These are phyloP conservation scores for Diatrype stigma DNA, from an alignment of 2,329 filamentous ascomycete genomes.

Conservation along the genomic window DNA sequence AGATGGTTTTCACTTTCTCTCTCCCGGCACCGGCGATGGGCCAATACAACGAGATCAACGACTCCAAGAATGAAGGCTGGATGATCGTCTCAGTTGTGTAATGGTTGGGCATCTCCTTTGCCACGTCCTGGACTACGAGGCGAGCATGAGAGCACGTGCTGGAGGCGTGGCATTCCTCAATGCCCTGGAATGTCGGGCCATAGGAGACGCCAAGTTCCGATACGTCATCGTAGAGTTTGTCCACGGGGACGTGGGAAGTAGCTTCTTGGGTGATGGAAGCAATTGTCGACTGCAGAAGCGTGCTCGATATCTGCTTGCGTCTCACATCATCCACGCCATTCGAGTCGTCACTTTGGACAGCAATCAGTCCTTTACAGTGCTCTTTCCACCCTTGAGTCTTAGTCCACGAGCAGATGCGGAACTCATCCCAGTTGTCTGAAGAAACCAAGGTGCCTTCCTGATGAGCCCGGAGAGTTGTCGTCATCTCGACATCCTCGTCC, in stretches of 20 bases:
- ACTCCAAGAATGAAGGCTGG: constrained; percentile 37
- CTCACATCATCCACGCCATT: constrained; percentile 39
- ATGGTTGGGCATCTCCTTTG: constrained; percentile 36
- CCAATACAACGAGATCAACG: constrained; percentile 39
- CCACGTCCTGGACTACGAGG: constrained; percentile 31
- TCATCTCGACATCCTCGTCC: constrained; percentile 48
- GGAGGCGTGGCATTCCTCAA: constrained; percentile 41
- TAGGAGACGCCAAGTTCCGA: constrained; percentile 44
- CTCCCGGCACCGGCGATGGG: constrained; percentile 30
- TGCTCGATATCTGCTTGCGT: constrained; percentile 22
- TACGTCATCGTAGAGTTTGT: constrained; percentile 43
- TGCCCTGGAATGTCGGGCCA: constrained; percentile 47
- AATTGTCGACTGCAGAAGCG: constrained; percentile 27
- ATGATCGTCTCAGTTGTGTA: constrained; percentile 29
- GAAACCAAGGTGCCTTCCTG: constrained; percentile 36
- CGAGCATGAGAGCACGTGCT: constrained; percentile 29
- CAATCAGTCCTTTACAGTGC: constrained; percentile 52
- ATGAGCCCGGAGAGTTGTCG: constrained; percentile 40
- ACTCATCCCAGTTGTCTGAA: constrained; percentile 50
- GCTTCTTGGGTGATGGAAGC: constrained; percentile 24
- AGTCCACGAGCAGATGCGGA: constrained; percentile 52
- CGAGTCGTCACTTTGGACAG: constrained; percentile 30
- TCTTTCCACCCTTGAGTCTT: constrained; percentile 51
- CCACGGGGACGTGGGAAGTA: constrained; percentile 25
- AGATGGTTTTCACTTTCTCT: constrained; percentile 31